These are phyloP conservation scores for Russula ochroleuca DNA, from an alignment of 768 basidiomycete genomes.

Conservation along the genomic window DNA sequence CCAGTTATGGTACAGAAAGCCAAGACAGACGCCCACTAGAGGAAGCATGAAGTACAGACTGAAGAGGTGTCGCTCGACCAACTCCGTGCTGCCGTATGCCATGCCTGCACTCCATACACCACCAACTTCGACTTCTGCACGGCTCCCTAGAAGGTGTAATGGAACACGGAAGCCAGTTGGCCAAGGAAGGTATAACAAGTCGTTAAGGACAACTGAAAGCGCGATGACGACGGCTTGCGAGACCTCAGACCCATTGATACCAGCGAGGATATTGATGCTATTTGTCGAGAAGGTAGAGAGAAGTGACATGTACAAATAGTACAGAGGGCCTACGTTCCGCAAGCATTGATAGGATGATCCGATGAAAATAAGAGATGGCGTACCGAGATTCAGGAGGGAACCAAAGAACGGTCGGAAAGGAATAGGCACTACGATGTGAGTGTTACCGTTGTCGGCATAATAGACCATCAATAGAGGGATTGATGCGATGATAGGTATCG, in stretches of 20 bases:
- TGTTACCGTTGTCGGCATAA: slow-evolving; percentile 90
- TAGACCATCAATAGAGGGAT: slow-evolving; percentile 96
- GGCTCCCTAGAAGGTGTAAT: slow-evolving; percentile 61
- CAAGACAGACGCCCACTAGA: slow-evolving; percentile 82
- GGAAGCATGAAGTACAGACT: slow-evolving; percentile 98
- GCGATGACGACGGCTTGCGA: slow-evolving; percentile 91
- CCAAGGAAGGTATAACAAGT: slow-evolving; percentile 92
- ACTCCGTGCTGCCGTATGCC: slow-evolving; percentile 77
- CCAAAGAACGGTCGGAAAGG: slow-evolving; percentile 70
- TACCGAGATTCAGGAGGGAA: slow-evolving; percentile 83
- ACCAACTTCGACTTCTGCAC: slow-evolving; percentile 65
- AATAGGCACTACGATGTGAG: slow-evolving; percentile 89
- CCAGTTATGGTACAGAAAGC: slow-evolving; percentile 97
- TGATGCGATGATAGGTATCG: slow-evolving; percentile 92
- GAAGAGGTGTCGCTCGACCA: slow-evolving; percentile 91
- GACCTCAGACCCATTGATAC: slow-evolving; percentile 95
- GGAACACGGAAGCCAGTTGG: slow-evolving; percentile 69
- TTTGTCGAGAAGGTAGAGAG: slow-evolving; percentile 97
- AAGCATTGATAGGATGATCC: slow-evolving; percentile 9
- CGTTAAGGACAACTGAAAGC: slow-evolving; percentile 85
- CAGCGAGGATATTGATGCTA: slow-evolving; percentile 97
- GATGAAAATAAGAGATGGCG: slow-evolving; percentile 29
- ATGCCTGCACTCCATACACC: slow-evolving; percentile 82
- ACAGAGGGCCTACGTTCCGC: slow-evolving; percentile 66
- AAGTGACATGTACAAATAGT: slow-evolving; percentile 95